Conservation (phyloP, 495 filamentous ascomycete species). For the Thozetella sp. region DNA sequence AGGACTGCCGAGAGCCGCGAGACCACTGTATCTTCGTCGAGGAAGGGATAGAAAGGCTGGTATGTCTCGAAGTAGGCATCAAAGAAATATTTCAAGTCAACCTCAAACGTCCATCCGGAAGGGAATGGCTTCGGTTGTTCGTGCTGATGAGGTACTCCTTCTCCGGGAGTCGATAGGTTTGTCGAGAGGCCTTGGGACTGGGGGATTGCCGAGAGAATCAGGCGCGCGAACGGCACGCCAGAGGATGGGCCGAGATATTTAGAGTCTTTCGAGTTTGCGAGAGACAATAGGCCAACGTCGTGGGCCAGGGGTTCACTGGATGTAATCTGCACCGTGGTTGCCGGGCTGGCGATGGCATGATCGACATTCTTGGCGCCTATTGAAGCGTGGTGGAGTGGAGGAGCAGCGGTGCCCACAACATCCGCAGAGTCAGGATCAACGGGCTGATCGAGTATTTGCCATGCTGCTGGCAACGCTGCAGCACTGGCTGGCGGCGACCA, state of each 20-base stretch:
- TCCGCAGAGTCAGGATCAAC: too few species aligned
- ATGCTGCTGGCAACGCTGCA: too few species aligned
- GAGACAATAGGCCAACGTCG: constrained; percentile 17
- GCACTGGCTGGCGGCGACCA: too few species aligned
- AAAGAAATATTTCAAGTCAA: constrained; percentile 10
- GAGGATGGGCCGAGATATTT: constrained; percentile 18
- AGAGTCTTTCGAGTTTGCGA: constrained; percentile 12
- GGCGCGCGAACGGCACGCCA: constrained; percentile 37
- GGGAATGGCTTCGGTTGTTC: too few species aligned
- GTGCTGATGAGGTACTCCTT: background rate
- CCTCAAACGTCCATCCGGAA: background rate
- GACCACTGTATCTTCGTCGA: constrained; percentile 41
- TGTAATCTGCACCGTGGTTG: constrained; percentile 7
- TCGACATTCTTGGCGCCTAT: background rate
- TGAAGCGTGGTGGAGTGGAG: background rate
- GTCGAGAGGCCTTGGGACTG: constrained; percentile 10
- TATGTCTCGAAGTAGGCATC: constrained; percentile 42
- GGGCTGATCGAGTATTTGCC: too few species aligned
- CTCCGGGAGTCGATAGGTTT: background rate
- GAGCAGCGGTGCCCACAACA: background rate
- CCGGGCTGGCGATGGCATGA: background rate
- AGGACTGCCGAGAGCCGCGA: too few species aligned
- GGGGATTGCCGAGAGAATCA: constrained; percentile 31
- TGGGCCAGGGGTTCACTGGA: constrained; percentile 28
- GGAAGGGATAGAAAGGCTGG: constrained; percentile 43